Evolutionary conservation across 306 rosid genomes (phyloP).

Genomic region (Senna tora): DNA sequence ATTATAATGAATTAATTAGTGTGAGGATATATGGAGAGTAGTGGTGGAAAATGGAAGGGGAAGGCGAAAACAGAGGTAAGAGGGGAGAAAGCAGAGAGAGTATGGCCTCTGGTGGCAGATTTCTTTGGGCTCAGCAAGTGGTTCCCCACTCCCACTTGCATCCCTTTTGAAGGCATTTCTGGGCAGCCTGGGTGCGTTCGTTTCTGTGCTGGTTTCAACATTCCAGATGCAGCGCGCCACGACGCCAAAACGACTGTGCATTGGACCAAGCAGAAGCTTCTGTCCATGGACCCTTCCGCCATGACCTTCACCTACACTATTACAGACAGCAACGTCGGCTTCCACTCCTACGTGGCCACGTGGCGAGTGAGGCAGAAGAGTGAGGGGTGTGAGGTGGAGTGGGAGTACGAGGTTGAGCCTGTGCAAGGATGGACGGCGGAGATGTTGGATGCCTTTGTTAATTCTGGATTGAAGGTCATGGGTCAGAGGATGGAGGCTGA

Average conservation of each 20-base stretch:
- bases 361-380: slow-evolving; percentile 27
- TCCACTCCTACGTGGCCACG: slow-evolving; percentile 48
- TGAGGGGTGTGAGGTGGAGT: slow-evolving; percentile 50
- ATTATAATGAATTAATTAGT: too few relatives aligned
- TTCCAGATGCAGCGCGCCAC: too few relatives aligned
- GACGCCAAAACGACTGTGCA: too few relatives aligned
- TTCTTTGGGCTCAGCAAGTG: slow-evolving; percentile 64
- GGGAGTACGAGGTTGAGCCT: slow-evolving; percentile 65
- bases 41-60: slow-evolving; percentile 68
- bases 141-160: slow-evolving; percentile 59
- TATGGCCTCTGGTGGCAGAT: slow-evolving; percentile 65
- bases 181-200: slow-evolving; percentile 61
- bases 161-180: slow-evolving; percentile 52
- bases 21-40: too few relatives aligned
- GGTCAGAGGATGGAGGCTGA: slow-evolving; percentile 57
- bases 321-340: slow-evolving; percentile 63
- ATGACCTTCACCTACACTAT: slow-evolving; percentile 41
- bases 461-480: slow-evolving; percentile 55
- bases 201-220: slow-evolving; percentile 68
- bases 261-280: slow-evolving; percentile 65
- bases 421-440: slow-evolving; percentile 56
- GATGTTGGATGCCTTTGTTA: slow-evolving; percentile 47
- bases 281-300: slow-evolving; percentile 42
- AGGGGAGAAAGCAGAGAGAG: slow-evolving; percentile 45
- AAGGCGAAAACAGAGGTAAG: slow-evolving; percentile 40